Base-by-base conservation (phyloP, 768 basidiomycete genomes). In the Tulasnella sp. region DNA sequence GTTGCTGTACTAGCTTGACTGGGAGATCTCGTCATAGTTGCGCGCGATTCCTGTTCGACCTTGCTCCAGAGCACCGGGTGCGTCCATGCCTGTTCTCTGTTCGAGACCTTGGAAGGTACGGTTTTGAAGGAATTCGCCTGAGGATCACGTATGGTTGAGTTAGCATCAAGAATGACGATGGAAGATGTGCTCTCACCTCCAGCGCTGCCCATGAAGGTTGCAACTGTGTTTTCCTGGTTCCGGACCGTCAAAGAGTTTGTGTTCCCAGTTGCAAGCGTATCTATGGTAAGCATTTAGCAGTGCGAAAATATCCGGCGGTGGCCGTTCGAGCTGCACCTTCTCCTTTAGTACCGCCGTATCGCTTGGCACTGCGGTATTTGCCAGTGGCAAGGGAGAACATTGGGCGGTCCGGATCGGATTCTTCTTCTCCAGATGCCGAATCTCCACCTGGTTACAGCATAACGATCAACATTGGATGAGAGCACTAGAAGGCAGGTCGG, bases 41-140 rank as follows among this genome's bases (percentile, higher is more conserved):
- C 93, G 90, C 54, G 97, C 96, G 72, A 97, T 93, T 7, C 97
- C 97, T 82, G 90, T 94, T 72, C 96, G 87, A 0, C 97, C 97
- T 85, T 97, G 94, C 86, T 98, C 95, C 80, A 99, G 85, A 58
- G 92, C 85, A 81, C 93, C 90, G 0, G 97, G 96, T 0, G 88
- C 89, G 83, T 97, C 95, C 85, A 94, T 88, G 0, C 95, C 96
- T 16, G 92, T 83, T 12, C 93, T 89, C 31, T 90, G 86, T 80
- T 98, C 97, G 37, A 98, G 87, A 1, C 97, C 97, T 64, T 89
- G 90, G 86, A 93, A 99, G 0, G 90, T 91, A 73, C 96, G 90
- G 22, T 87, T 87, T 41, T 93, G 91, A 24, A 98, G 87, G 86
- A 93, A 96, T 83, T 91, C 88, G 60, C 90, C 95, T 91, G 81